Conservation (phyloP, 2,329 filamentous ascomycete species). For the Rhexocercosporidium sp. region DNA sequence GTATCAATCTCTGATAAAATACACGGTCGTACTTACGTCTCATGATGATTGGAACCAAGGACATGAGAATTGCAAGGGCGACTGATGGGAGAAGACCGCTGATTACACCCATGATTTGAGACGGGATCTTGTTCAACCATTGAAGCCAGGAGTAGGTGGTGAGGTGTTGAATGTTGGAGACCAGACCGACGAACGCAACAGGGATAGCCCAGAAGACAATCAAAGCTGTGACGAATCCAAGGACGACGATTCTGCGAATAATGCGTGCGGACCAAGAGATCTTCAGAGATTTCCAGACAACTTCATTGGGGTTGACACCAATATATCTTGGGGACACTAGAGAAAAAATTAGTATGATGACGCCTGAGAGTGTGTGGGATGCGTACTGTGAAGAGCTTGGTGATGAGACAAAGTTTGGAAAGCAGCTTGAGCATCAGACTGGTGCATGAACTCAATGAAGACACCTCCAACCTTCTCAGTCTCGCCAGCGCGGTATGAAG, state of each 20-base stretch:
- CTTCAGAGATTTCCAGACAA: conserved; percentile 85
- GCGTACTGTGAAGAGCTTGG: conserved; percentile 69
- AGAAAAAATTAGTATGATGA: conserved; percentile 18
- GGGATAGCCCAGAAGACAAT: conserved; percentile 87
- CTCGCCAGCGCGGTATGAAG: conserved; percentile 67
- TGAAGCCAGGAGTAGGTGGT: conserved; percentile 68
- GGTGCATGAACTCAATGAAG: conserved; percentile 87
- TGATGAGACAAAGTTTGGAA: conserved; percentile 89
- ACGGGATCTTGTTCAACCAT: conserved; percentile 77
- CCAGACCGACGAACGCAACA: conserved; percentile 79
- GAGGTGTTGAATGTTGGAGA: conserved; percentile 83
- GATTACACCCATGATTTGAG: conserved; percentile 76
- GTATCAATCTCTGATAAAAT: neutral
- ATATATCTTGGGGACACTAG: conserved; percentile 79
- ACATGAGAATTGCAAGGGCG: conserved; percentile 81
- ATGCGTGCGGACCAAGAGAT: conserved; percentile 89
- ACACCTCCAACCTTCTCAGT: conserved; percentile 67
- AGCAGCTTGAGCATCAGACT: conserved; percentile 84
- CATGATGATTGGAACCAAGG: conserved; percentile 82
- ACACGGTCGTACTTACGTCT: conserved; percentile 58
- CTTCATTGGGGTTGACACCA: conserved; percentile 79
- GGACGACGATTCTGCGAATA: conserved; percentile 70
- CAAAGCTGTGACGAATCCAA: conserved; percentile 74
- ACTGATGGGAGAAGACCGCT: conserved; percentile 84
- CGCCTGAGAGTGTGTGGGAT: neutral